These are phyloP conservation scores for Phytopythium kandeliae DNA, from an alignment of 352 stramenopile genomes.

Conservation along the genomic window DNA sequence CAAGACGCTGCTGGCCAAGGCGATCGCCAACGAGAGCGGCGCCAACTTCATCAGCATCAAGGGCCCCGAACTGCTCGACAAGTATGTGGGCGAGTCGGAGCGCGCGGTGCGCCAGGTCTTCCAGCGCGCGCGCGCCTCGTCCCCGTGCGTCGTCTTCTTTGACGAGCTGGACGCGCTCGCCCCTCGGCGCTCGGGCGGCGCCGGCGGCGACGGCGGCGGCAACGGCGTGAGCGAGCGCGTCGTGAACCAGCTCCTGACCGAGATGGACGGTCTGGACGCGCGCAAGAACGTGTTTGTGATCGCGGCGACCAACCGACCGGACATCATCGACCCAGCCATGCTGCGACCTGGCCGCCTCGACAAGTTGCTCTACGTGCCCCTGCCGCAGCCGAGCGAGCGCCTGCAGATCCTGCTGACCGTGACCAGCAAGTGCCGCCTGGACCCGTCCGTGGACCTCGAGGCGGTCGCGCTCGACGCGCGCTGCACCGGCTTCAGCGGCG, in stretches of 20 bases:
- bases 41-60: conserved; percentile 99
- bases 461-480: conserved; percentile 84
- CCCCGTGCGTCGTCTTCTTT: conserved; percentile 99
- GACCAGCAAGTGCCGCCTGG: conserved; percentile 61
- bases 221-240: conserved; percentile 93
- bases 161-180: conserved; percentile 98
- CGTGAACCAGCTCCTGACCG: conserved; percentile 98
- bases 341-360: conserved; percentile 97
- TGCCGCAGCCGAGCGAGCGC: conserved; percentile 81
- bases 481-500: conserved; percentile 95
- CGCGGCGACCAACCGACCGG: conserved; percentile 93
- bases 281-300: conserved; percentile 97
- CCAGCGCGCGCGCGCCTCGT: conserved; percentile 95
- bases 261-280: conserved; percentile 98
- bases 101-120: conserved; percentile 95
- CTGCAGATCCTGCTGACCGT: conserved; percentile 92
- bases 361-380: conserved; percentile 98
- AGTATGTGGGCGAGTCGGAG: conserved; percentile 99
- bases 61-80: conserved; percentile 98
- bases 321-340: conserved; percentile 99
- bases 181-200: conserved; percentile 83
- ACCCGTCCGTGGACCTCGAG: conserved; percentile 84
- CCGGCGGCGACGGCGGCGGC: conserved; percentile 44
- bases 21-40: conserved; percentile 96
- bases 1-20: conserved; percentile 99